Base-by-base conservation (phyloP, 2,329 filamentous ascomycete genomes). In the Stenocarpella maydis region DNA sequence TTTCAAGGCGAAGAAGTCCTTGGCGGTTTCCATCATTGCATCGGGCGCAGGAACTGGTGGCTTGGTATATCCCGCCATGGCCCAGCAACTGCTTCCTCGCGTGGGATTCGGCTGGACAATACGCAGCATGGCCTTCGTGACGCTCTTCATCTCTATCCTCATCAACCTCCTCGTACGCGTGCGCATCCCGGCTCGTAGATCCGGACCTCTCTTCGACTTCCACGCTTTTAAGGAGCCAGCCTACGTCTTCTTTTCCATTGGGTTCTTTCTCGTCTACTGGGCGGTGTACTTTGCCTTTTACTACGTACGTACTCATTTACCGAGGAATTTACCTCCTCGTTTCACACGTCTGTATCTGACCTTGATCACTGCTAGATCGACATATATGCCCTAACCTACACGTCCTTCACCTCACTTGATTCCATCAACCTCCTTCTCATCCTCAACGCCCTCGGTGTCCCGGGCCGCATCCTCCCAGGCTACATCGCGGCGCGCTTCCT, bases 71-170 rank as follows among this genome's bases (percentile, higher is more conserved):
- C 90, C 90, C 0, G 81, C 87, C 1, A 82, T 88, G 21, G 82
- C 86, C 1, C 81, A 84, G 74, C 84, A 88, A 66, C 78, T 91
- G 8, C 45, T 66, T 15, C 64, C 49, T 17, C 50, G 37, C 12
- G 50, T 66, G 17, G 91, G 91, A 0, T 92, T 91, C 74, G 82
- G 84, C 2, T 92, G 90, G 89, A 89, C 90, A 0, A 84, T 91
- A 39, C 82, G 90, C 2, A 84, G 86, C 3, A 80, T 89, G 31
- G 89, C 85, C 0, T 88, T 92, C 71, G 83, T 92, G 61, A 87
- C 88, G 37, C 74, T 91, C 8, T 82, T 80, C 12, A 82, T 80
- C 21, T 75, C 83, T 9, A 73, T 82, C 15, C 73, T 80, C 3
- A 74, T 84, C 55, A 72, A 83, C 6, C 77, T 84, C 67, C 71